phyloP scores from a whole-genome alignment of 1,284 basidiomycete genomes.

The Ustilago nuda region DNA sequence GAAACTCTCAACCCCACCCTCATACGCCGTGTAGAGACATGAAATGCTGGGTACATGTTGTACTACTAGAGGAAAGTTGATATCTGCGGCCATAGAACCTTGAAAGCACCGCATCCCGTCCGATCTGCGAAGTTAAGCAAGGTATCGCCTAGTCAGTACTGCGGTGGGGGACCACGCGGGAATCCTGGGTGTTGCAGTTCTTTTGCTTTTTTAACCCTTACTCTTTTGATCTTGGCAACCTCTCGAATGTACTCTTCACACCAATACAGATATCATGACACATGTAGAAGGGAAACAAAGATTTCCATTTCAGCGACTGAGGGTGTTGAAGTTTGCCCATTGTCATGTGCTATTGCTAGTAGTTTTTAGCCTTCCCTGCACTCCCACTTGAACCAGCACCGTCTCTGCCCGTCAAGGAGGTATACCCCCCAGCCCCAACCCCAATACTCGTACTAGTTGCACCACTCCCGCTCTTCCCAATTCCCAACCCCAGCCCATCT shows the following conservation, averaged over 20 bases:
- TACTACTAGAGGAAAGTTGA: background rate
- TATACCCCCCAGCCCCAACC: background rate
- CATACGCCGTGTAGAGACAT: background rate
- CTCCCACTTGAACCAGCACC: conserved; percentile 2
- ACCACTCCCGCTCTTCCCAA: conserved; percentile 4
- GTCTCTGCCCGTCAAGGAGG: conserved; percentile 21
- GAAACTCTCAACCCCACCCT: background rate
- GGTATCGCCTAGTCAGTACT: conserved; percentile 84
- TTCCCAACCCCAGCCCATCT: conserved; percentile 20
- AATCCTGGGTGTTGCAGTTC: conserved; percentile 84
- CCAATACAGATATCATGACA: too few species aligned
- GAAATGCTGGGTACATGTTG: too few species aligned
- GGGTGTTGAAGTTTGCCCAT: too few species aligned
- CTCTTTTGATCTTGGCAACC: too few species aligned
- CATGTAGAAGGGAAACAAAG: too few species aligned
- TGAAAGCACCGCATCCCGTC: conserved; percentile 84
- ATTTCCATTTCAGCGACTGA: too few species aligned
- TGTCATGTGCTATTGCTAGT: conserved; percentile 1
- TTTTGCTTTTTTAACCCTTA: background rate
- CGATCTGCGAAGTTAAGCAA: conserved; percentile 83
- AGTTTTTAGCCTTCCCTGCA: conserved; percentile 23
- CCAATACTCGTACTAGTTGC: conserved; percentile 21
- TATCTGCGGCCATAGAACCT: conserved; percentile 81
- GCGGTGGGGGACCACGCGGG: conserved; percentile 84
- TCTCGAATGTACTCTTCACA: too few species aligned